phyloP scores from a whole-genome alignment of 1,284 basidiomycete genomes.

The Ceratobasidium sp. region DNA sequence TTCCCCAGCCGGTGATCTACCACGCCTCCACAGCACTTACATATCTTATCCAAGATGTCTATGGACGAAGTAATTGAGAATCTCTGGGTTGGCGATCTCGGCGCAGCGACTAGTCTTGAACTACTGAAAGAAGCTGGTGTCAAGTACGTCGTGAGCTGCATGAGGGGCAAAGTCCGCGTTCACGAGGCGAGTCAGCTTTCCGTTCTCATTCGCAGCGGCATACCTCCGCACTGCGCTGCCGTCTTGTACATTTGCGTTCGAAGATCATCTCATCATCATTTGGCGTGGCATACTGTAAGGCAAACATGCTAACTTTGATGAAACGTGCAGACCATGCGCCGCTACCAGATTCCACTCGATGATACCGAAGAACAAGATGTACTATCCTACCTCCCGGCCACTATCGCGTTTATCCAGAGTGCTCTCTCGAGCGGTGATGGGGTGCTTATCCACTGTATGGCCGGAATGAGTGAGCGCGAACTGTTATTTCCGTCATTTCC shows the following conservation, averaged over 20 bases:
- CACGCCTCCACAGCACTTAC: background rate
- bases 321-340: constrained; percentile 65
- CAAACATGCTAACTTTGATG: constrained; percentile 32
- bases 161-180: constrained; percentile 71
- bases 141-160: constrained; percentile 70
- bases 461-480: constrained; percentile 76
- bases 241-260: background rate
- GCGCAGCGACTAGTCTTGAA: constrained; percentile 61
- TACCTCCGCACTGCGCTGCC: background rate
- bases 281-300: background rate
- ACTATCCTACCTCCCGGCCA: constrained; percentile 73
- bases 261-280: constrained; percentile 7
- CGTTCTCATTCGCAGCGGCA: background rate
- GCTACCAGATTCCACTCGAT: constrained; percentile 73
- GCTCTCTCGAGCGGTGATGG: constrained; percentile 75
- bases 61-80: constrained; percentile 69
- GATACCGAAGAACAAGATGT: constrained; percentile 75
- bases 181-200: constrained; percentile 59
- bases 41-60: constrained; percentile 33
- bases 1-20: background rate
- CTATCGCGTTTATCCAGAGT: constrained; percentile 78
- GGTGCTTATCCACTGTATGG: constrained; percentile 86
- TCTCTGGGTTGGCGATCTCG: constrained; percentile 70
- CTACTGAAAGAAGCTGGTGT: constrained; percentile 67
- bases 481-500: background rate